phyloP scores from a whole-genome alignment of 2,329 filamentous ascomycete species.

The Onygenales sp. region DNA sequence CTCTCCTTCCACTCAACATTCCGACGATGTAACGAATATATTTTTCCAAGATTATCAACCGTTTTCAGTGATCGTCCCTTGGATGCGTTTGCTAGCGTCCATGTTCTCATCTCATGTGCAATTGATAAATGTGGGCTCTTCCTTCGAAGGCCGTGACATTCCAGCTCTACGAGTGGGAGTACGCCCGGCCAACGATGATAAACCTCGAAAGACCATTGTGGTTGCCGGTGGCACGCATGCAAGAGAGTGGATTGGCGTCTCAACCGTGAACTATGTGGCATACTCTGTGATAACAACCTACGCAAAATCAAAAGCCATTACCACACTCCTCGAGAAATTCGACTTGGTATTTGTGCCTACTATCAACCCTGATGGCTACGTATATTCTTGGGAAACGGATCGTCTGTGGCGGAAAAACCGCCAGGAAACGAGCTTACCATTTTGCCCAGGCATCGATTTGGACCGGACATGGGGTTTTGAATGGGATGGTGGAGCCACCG shows the following conservation, averaged over 20 bases:
- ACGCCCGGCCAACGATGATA: slow-evolving; percentile 38
- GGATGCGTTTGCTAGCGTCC: slow-evolving; percentile 82
- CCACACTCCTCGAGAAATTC: slow-evolving; percentile 69
- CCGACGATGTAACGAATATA: slow-evolving; percentile 45
- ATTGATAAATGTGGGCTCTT: slow-evolving; percentile 68
- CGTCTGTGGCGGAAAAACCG: slow-evolving; percentile 92
- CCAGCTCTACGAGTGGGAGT: slow-evolving; percentile 68
- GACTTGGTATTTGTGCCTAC: slow-evolving; percentile 85
- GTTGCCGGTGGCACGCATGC: slow-evolving; percentile 84
- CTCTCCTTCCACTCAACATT: slow-evolving; percentile 21
- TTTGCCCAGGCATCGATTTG: slow-evolving; percentile 81
- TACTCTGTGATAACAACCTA: slow-evolving; percentile 81
- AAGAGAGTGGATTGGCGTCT: slow-evolving; percentile 91
- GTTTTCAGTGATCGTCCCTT: slow-evolving; percentile 70
- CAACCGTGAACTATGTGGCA: slow-evolving; percentile 81
- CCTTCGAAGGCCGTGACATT: slow-evolving; percentile 81
- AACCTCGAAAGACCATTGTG: slow-evolving; percentile 63
- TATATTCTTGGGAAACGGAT: slow-evolving; percentile 86
- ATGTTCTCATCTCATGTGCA: slow-evolving; percentile 79
- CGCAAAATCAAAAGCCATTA: slow-evolving; percentile 60
- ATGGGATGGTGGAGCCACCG: slow-evolving; percentile 62
- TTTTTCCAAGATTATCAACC: slow-evolving; percentile 94
- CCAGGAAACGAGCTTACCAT: slow-evolving; percentile 69
- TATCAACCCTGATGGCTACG: slow-evolving; percentile 87
- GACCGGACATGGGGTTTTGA: slow-evolving; percentile 78